phyloP scores from a whole-genome alignment of 73 alveolate species.

The Paramecium octaurelia region DNA sequence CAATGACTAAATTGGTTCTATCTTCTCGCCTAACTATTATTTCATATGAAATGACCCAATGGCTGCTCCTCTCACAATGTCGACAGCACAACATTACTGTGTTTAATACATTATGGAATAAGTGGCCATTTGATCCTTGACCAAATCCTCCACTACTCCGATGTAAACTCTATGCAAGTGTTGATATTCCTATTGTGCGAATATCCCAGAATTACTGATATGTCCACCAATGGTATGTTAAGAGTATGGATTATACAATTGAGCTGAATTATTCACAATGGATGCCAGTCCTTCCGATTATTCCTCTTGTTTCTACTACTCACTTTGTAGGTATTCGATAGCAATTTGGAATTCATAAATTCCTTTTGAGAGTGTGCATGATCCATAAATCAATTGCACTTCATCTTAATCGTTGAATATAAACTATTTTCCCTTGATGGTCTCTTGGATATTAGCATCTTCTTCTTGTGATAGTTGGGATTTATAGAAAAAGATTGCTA shows the following conservation, averaged over 20 bases:
- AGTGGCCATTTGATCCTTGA: neutral
- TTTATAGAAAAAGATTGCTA: neutral
- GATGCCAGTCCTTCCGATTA: conserved; percentile 21
- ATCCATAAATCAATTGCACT: conserved; percentile 29
- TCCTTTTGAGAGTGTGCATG: neutral
- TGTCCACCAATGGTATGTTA: conserved; percentile 43
- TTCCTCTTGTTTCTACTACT: neutral
- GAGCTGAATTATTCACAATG: neutral
- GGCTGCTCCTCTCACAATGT: conserved; percentile 10
- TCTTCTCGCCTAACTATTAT: neutral
- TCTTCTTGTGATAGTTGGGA: conserved; percentile 4
- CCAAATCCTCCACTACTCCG: conserved; percentile 43
- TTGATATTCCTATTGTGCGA: neutral
- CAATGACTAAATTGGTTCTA: neutral
- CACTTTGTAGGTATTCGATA: neutral
- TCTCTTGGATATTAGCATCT: conserved; percentile 2
- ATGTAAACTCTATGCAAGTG: conserved; percentile 3
- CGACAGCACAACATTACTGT: conserved; percentile 1
- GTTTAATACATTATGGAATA: conserved; percentile 8
- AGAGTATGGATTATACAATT: neutral
- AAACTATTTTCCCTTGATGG: neutral
- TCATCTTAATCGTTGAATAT: conserved; percentile 22
- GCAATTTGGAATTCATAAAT: conserved; percentile 12
- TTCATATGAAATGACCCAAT: conserved; percentile 28
- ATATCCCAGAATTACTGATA: neutral